Percentiles rank a stretch among this genome's conserved stretches.
phyloP scores from a whole-genome alignment of 2,329 filamentous ascomycete genomes.

The Leptodontidium sp. region DNA sequence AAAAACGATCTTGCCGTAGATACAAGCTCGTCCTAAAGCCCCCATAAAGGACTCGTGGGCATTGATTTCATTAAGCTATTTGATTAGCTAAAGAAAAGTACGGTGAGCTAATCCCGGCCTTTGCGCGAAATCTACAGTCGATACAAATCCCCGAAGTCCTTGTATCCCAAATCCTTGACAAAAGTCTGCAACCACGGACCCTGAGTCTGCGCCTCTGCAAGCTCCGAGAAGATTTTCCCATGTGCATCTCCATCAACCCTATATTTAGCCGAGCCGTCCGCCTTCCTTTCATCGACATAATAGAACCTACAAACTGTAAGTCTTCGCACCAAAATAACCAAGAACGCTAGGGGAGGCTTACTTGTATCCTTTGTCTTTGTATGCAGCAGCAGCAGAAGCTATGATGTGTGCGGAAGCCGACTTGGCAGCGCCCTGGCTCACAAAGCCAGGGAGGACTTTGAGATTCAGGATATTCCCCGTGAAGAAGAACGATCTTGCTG shows the following conservation, averaged over 20 bases:
- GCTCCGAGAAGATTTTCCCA: background rate
- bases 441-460: conserved; percentile 29
- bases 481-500: conserved; percentile 40
- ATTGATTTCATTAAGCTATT: no score
- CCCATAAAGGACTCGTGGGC: no score
- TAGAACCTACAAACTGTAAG: background rate
- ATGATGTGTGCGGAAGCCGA: conserved; percentile 32
- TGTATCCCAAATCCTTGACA: background rate
- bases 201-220: background rate
- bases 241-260: background rate
- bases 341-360: background rate
- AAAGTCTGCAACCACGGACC: background rate
- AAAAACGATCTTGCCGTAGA: no score
- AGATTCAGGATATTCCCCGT: conserved; percentile 37
- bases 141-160: background rate
- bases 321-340: background rate
- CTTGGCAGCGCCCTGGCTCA: conserved; percentile 39
- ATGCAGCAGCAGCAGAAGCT: background rate
- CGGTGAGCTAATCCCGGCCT: no score
- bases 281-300: background rate
- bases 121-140: background rate
- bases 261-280: background rate
- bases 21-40: no score
- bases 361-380: background rate
- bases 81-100: no score